These are phyloP conservation scores for Gossypium mustelinum DNA, from an alignment of 345 rosid species.

Conservation along the genomic window DNA sequence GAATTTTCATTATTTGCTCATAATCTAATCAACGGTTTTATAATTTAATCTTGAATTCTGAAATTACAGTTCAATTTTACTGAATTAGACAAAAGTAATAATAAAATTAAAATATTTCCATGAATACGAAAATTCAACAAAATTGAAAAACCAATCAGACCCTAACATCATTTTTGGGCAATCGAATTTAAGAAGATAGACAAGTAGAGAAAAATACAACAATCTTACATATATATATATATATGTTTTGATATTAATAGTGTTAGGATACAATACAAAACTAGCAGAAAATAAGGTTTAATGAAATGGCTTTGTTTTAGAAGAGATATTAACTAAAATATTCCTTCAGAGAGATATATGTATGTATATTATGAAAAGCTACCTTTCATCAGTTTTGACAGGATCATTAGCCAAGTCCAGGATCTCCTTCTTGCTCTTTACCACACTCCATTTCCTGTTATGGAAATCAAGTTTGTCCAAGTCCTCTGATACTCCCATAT, in stretches of 20 bases:
- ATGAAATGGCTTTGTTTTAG: background rate
- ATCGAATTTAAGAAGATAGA: too few relatives aligned
- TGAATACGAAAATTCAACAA: too few relatives aligned
- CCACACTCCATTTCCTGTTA: conserved; percentile 33
- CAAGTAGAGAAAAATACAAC: background rate
- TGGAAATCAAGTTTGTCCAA: conserved; percentile 41
- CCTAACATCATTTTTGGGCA: too few relatives aligned
- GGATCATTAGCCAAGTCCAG: conserved; percentile 58
- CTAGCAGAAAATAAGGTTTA: conserved; percentile 3
- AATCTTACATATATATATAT: background rate
- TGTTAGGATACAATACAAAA: background rate
- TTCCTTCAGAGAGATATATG: background rate
- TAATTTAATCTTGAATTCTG: too few relatives aligned
- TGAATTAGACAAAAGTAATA: too few relatives aligned
- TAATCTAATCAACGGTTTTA: too few relatives aligned
- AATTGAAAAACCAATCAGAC: too few relatives aligned
- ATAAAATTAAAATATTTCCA: too few relatives aligned
- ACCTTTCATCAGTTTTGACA: conserved; percentile 34
- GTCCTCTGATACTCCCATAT: conserved; percentile 46
- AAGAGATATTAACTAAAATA: background rate
- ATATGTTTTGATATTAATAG: background rate
- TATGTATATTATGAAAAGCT: background rate
- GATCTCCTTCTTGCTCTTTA: conserved; percentile 51
- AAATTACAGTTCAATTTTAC: too few relatives aligned
- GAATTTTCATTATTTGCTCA: too few relatives aligned